Percentiles rank a stretch among this genome's conserved stretches.
phyloP scores from a whole-genome alignment of 2,329 filamentous ascomycete species.

The Alternaria alternata region DNA sequence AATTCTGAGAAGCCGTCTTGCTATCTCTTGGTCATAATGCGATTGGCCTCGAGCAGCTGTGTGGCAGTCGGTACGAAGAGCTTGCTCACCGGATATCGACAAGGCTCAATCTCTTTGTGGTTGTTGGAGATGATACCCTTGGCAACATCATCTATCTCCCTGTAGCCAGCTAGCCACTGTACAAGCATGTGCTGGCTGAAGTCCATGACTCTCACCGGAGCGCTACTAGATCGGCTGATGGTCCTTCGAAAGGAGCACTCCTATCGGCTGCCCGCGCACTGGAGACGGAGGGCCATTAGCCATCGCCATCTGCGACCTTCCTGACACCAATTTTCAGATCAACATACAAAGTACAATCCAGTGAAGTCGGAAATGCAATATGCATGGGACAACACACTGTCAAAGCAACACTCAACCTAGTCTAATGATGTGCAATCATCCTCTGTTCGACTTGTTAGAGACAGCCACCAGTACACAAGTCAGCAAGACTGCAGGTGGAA shows the following conservation, averaged over 20 bases:
- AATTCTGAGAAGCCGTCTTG: not conserved
- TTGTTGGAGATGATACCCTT: not conserved
- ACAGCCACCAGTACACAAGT: not conserved
- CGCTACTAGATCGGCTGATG: not conserved
- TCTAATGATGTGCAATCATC: not conserved
- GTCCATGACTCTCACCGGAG: not conserved
- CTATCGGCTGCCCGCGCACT: not conserved
- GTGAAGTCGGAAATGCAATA: not conserved
- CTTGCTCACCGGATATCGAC: constrained; percentile 1
- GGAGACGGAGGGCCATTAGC: not conserved
- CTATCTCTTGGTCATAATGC: not conserved
- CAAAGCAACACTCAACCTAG: not conserved
- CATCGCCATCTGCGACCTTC: not conserved
- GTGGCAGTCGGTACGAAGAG: not conserved
- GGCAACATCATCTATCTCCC: not conserved
- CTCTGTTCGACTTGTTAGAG: not conserved
- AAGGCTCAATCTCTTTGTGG: not conserved
- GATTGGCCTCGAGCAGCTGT: not conserved
- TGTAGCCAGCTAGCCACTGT: not conserved
- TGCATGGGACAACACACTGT: not conserved
- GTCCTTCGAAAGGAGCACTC: not conserved
- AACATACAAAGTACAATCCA: not conserved
- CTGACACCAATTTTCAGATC: not conserved
- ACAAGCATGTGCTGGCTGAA: not conserved
- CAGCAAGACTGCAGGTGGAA: not conserved